phyloP scores from a whole-genome alignment of 1,139 yeast species.

The Saccharomyces hybrid region DNA sequence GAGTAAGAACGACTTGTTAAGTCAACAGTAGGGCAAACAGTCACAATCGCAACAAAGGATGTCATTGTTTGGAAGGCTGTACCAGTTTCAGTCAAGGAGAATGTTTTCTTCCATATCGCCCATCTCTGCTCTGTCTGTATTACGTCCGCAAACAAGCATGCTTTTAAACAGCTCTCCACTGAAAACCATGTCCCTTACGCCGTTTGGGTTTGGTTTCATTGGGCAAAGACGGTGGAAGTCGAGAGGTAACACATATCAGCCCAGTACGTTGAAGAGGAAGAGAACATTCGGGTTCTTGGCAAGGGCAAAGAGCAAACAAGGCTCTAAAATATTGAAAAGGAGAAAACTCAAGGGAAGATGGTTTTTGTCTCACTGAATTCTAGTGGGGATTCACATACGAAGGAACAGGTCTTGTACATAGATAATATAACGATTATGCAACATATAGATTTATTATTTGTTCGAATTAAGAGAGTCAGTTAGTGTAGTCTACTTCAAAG shows the following conservation, averaged over 20 bases:
- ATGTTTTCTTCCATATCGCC: neutral
- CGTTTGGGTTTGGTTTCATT: conserved; percentile 8
- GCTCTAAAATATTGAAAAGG: conserved; percentile 69
- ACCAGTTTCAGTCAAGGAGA: neutral
- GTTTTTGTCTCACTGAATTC: conserved; percentile 66
- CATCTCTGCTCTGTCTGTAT: neutral
- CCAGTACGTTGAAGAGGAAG: conserved; percentile 83
- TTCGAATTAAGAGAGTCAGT: neutral
- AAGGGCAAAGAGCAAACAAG: conserved; percentile 70
- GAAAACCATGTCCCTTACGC: neutral
- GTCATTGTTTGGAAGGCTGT: neutral
- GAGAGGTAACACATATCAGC: conserved; percentile 93
- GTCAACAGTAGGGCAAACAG: neutral
- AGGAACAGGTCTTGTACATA: conserved; percentile 6
- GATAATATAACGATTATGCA: neutral
- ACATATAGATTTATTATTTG: neutral
- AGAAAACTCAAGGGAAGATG: conserved; percentile 89
- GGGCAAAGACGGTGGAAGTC: conserved; percentile 64
- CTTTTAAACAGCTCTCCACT: conserved; percentile 12
- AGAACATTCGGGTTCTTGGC: conserved; percentile 87
- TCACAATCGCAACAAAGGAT: neutral
- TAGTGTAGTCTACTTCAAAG: neutral
- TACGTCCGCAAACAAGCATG: conserved; percentile 7
- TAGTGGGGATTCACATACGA: neutral
- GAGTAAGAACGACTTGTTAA: no score